A percentile compares a stretch with the other conserved stretches of the same genome.
Evolutionary conservation across 2,329 filamentous ascomycete genomes (phyloP).

Genomic region (Magnaporthiopsis incrustans): DNA sequence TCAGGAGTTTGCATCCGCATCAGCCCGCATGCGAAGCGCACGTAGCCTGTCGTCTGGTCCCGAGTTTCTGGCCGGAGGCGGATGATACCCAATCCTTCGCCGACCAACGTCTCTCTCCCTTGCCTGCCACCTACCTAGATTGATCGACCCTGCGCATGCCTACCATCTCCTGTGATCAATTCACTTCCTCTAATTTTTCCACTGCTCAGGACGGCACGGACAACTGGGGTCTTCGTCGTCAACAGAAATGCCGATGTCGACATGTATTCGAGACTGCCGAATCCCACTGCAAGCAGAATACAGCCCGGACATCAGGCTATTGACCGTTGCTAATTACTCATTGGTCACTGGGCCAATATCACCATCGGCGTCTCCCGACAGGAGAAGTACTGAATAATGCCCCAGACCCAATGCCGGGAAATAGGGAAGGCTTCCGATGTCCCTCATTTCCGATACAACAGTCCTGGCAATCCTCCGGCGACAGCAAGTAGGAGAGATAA

Average conservation of each 20-base stretch:
- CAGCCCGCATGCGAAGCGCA: background rate
- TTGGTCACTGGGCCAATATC: background rate
- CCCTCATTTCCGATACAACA: background rate
- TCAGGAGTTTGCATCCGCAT: constrained; percentile 3
- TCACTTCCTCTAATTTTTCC: background rate
- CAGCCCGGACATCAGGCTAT: background rate
- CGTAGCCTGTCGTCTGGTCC: background rate
- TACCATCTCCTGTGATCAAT: background rate
- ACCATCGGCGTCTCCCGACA: background rate
- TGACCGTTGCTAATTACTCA: background rate
- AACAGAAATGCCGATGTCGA: background rate
- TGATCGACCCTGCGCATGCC: background rate
- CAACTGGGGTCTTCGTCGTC: too few species aligned
- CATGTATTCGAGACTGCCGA: too few species aligned
- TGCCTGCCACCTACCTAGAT: too few species aligned
- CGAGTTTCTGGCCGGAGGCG: background rate
- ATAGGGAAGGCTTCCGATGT: background rate
- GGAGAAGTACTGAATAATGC: too few species aligned
- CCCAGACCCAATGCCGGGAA: background rate
- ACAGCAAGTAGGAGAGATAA: background rate
- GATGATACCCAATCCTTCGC: background rate
- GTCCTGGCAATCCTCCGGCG: too few species aligned
- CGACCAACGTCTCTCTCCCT: background rate
- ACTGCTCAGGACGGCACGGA: background rate
- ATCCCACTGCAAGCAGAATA: background rate